Conservation (phyloP, 768 basidiomycete genomes). For the Punctularia strigosozonata region DNA sequence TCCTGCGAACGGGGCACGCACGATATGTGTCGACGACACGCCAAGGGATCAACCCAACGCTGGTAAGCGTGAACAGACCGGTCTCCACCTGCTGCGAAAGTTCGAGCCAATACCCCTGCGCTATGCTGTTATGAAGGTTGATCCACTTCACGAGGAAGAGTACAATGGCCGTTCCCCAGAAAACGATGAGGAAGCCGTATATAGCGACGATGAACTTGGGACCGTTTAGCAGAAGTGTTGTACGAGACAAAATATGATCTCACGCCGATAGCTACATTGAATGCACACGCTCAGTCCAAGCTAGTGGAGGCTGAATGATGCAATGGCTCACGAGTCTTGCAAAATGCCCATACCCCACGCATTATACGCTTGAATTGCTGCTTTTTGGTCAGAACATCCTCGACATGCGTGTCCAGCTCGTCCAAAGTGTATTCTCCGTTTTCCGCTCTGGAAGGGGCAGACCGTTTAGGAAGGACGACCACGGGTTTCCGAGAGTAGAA, state of each 20-base stretch:
- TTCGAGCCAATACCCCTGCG: constrained; percentile 76
- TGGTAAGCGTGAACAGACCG: constrained; percentile 71
- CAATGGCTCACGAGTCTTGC: constrained; percentile 59
- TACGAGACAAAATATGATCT: background rate
- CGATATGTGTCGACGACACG: constrained; percentile 69
- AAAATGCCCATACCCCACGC: constrained; percentile 68
- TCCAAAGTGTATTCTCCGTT: constrained; percentile 21
- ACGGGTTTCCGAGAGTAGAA: constrained; percentile 64
- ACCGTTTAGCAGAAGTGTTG: constrained; percentile 1
- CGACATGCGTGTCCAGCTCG: constrained; percentile 65
- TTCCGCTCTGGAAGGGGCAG: constrained; percentile 8
- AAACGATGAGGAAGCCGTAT: constrained; percentile 73
- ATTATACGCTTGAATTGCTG: constrained; percentile 47
- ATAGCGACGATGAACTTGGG: constrained; percentile 51
- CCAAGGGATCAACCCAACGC: constrained; percentile 70
- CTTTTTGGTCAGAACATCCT: constrained; percentile 56
- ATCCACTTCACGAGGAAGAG: constrained; percentile 59
- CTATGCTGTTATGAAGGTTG: constrained; percentile 54
- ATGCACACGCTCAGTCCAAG: no score
- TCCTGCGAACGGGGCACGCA: constrained; percentile 14
- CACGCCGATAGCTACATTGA: no score
- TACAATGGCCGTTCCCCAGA: constrained; percentile 83
- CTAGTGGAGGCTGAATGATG: no score
- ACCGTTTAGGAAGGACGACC: constrained; percentile 36
- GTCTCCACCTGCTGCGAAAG: constrained; percentile 67